These are phyloP conservation scores for Solanum etuberosum DNA, from an alignment of 257 asterid genomes.

Conservation along the genomic window DNA sequence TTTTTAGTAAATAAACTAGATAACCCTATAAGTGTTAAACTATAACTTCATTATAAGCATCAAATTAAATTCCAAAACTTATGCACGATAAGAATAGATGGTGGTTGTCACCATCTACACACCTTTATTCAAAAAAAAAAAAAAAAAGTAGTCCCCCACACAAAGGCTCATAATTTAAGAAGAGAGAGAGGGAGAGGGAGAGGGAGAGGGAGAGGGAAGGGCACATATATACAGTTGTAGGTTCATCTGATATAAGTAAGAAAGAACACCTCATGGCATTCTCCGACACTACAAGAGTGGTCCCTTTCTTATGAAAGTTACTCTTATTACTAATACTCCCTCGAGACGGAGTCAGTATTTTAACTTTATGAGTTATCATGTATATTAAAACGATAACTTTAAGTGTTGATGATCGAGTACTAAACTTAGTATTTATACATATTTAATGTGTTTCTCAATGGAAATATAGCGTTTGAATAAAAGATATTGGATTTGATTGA, in stretches of 20 bases:
- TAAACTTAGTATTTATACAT: too few relatives aligned
- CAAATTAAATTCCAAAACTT: neutral
- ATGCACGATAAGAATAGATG: constrained; percentile 15
- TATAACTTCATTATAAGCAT: neutral
- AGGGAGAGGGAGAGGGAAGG: neutral
- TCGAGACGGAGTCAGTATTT: neutral
- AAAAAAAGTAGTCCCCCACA: constrained; percentile 50
- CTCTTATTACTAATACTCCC: neutral
- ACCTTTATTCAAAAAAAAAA: constrained; percentile 3
- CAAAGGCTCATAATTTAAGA: constrained; percentile 19
- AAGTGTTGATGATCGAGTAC: neutral
- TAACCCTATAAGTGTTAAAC: neutral
- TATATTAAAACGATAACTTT: neutral
- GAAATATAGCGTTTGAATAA: neutral
- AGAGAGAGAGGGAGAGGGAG: neutral
- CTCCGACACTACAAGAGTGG: constrained; percentile 39
- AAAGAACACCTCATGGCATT: constrained; percentile 20
- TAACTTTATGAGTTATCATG: neutral
- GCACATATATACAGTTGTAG: neutral
- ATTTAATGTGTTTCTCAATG: too few relatives aligned
- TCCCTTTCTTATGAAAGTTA: constrained; percentile 30
- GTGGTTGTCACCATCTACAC: constrained; percentile 51
- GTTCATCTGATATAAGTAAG: constrained; percentile 16
- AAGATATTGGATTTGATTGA: neutral
- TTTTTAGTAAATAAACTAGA: neutral